A percentile compares a stretch with the other conserved stretches of the same genome.
Evolutionary conservation across 306 rosid genomes (phyloP).

Genomic region (Dryas octopetala): DNA sequence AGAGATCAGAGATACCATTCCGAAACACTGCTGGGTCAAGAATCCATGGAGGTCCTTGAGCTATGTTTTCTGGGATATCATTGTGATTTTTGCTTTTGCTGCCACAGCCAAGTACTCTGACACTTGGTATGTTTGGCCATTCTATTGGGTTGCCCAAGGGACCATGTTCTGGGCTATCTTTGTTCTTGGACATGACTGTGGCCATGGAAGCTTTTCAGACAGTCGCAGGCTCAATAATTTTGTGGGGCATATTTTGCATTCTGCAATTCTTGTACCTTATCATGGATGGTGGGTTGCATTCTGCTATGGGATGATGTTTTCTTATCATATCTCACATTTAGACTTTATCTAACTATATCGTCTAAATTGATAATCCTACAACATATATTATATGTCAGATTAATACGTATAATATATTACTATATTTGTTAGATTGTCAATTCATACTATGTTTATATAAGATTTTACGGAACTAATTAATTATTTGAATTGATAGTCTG

Average conservation of each 20-base stretch:
- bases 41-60: slow-evolving; percentile 65
- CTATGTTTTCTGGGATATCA: slow-evolving; percentile 65
- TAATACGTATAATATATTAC: no score
- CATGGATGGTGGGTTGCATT: slow-evolving; percentile 73
- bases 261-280: slow-evolving; percentile 84
- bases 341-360: no score
- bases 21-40: slow-evolving; percentile 83
- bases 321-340: no score
- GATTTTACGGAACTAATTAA: no score
- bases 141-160: slow-evolving; percentile 85
- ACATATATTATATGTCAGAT: no score
- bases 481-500: no score
- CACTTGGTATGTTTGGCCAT: slow-evolving; percentile 60
- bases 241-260: slow-evolving; percentile 86
- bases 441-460: no score
- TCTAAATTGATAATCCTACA: no score
- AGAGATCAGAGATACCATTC: slow-evolving; percentile 77
- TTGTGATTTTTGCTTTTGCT: slow-evolving; percentile 37
- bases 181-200: slow-evolving; percentile 97
- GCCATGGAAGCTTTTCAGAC: slow-evolving; percentile 98
- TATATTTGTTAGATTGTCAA: no score
- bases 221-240: slow-evolving; percentile 46
- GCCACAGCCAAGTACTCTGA: slow-evolving; percentile 46
- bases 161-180: slow-evolving; percentile 98
- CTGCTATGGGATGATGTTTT: no score